phyloP scores from a whole-genome alignment of 2,329 filamentous ascomycete species.

The Botrytis deweyae region DNA sequence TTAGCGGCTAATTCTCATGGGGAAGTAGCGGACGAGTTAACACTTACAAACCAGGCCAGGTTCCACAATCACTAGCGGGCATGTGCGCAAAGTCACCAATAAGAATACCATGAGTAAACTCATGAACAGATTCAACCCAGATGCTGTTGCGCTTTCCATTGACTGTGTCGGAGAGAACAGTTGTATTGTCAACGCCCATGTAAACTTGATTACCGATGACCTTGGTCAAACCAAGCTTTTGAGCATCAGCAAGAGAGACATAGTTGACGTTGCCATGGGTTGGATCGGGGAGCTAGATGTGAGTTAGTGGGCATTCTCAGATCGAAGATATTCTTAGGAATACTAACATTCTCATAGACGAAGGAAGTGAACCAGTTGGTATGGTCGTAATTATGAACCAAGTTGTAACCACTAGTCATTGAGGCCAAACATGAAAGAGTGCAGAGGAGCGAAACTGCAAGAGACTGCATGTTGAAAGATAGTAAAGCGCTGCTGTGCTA shows the following conservation, averaged over 20 bases:
- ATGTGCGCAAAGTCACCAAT: conserved; percentile 73
- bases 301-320: not conserved
- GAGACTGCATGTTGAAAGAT: conserved; percentile 12
- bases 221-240: conserved; percentile 55
- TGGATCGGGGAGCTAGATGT: conserved; percentile 27
- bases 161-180: conserved; percentile 36
- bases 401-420: conserved; percentile 21
- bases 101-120: conserved; percentile 64
- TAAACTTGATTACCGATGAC: conserved; percentile 57
- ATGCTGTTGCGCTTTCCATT: conserved; percentile 55
- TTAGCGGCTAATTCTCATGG: conserved; percentile 1
- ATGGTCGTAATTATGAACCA: conserved; percentile 28
- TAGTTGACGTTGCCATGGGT: conserved; percentile 40
- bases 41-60: conserved; percentile 67
- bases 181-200: conserved; percentile 43
- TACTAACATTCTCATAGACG: conserved; percentile 24
- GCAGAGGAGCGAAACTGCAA: conserved; percentile 1
- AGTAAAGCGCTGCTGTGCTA: not conserved
- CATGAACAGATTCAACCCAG: conserved; percentile 61
- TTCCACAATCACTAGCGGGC: conserved; percentile 67
- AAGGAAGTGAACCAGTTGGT: conserved; percentile 33
- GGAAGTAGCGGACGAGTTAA: not conserved
- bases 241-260: conserved; percentile 47
- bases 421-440: not conserved
- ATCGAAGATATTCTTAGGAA: not conserved